A percentile compares a stretch with the other conserved stretches of the same genome.
Evolutionary conservation across 2,329 filamentous ascomycete species (phyloP).

Genomic region (Arthrobotrys megalospora): DNA sequence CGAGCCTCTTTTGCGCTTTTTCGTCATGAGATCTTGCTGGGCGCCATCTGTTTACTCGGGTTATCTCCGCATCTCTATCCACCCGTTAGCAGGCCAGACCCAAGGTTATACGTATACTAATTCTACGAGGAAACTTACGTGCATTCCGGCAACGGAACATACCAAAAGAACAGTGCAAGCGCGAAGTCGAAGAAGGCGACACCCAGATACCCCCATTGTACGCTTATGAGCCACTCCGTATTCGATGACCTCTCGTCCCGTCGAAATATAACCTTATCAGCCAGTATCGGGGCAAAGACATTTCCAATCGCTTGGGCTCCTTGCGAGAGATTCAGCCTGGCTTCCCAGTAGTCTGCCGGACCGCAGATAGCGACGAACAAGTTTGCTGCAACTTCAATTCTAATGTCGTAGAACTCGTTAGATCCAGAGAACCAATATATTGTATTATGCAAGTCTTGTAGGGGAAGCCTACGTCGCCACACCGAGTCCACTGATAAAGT

Average conservation of each 20-base stretch:
- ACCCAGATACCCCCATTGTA: constrained; percentile 86
- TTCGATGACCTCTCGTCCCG: constrained; percentile 69
- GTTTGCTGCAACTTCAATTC: constrained; percentile 83
- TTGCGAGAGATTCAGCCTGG: constrained; percentile 83
- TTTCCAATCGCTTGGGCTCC: constrained; percentile 83
- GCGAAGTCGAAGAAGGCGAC: constrained; percentile 80
- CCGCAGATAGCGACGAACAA: constrained; percentile 81
- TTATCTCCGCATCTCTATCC: constrained; percentile 45
- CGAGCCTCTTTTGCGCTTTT: constrained; percentile 37
- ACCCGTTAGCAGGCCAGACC: constrained; percentile 11
- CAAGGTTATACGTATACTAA: constrained; percentile 65
- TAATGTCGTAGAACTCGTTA: constrained; percentile 77
- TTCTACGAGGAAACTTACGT: constrained; percentile 75
- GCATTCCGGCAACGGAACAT: constrained; percentile 72
- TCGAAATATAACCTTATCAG: constrained; percentile 79
- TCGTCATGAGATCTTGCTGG: constrained; percentile 20
- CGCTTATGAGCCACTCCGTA: constrained; percentile 74
- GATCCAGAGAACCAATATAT: constrained; percentile 4
- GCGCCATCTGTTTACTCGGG: constrained; percentile 54
- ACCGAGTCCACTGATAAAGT: constrained; percentile 55
- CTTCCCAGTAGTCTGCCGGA: constrained; percentile 80
- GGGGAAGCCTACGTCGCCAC: constrained; percentile 47
- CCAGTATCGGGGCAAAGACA: constrained; percentile 80
- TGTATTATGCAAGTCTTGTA: constrained; percentile 63
- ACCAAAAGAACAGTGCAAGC: constrained; percentile 78